These are phyloP conservation scores for Dryas alaskensis DNA, from an alignment of 306 rosid genomes.

Conservation along the genomic window DNA sequence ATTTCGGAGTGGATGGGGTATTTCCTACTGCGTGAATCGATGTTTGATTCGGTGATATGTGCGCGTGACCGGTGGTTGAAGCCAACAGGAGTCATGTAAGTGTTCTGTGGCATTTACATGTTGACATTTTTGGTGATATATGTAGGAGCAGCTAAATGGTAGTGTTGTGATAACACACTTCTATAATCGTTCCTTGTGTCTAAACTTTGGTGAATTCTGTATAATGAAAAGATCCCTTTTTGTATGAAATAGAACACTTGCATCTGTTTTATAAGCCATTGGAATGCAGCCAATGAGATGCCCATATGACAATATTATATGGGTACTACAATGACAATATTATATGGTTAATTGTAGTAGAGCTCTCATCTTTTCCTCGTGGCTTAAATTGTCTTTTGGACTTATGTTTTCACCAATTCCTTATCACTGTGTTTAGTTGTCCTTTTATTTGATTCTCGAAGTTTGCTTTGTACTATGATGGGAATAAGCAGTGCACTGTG, in stretches of 20 bases:
- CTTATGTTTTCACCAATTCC: not conserved
- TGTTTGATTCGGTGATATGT: constrained; percentile 96
- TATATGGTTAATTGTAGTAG: not conserved
- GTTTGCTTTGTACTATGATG: constrained; percentile 6
- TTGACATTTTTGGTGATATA: constrained; percentile 6
- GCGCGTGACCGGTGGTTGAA: constrained; percentile 99
- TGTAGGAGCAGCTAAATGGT: not conserved
- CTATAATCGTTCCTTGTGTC: not conserved
- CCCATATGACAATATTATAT: not conserved
- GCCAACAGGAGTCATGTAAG: constrained; percentile 94
- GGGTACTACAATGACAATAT: not conserved
- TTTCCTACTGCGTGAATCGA: constrained; percentile 93
- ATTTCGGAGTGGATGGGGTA: constrained; percentile 99
- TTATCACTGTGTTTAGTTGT: not conserved
- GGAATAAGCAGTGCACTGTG: not conserved
- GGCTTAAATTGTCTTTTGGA: not conserved
- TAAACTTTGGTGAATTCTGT: not conserved
- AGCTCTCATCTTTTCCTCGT: not conserved
- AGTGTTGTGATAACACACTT: not conserved
- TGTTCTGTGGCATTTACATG: constrained; percentile 18
- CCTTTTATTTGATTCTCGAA: not conserved
- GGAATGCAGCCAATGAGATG: not conserved
- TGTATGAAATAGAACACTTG: not conserved
- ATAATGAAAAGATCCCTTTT: not conserved
- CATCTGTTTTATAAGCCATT: not conserved